These are phyloP conservation scores for Suillus luteus DNA, from an alignment of 768 basidiomycete genomes.

Conservation along the genomic window DNA sequence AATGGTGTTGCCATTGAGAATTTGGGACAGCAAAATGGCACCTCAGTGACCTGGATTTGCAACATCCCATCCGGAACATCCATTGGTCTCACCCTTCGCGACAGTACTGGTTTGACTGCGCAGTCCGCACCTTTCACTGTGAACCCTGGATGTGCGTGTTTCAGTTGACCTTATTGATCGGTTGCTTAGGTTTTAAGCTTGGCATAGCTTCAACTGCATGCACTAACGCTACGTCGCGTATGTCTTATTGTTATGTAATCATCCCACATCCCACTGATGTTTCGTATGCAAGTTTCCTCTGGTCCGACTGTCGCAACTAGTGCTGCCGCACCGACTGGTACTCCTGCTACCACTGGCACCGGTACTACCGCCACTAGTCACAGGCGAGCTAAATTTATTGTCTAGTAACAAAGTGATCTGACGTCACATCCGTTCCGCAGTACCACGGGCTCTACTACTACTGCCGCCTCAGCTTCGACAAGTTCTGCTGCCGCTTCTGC, in stretches of 20 bases:
- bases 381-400: slow-evolving; percentile 22
- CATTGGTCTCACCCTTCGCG: slow-evolving; percentile 63
- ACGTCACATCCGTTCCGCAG: slow-evolving; percentile 12
- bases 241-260: slow-evolving; percentile 20
- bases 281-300: slow-evolving; percentile 24
- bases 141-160: slow-evolving; percentile 48
- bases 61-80: slow-evolving; percentile 53
- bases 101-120: slow-evolving; percentile 50
- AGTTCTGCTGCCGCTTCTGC: slow-evolving; percentile 40
- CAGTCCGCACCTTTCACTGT: slow-evolving; percentile 59
- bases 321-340: slow-evolving; percentile 7
- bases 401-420: slow-evolving; percentile 14
- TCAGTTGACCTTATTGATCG: neutral
- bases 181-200: slow-evolving; percentile 17
- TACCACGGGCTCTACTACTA: slow-evolving; percentile 11
- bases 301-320: slow-evolving; percentile 22
- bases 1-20: slow-evolving; percentile 44
- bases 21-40: slow-evolving; percentile 44
- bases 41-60: slow-evolving; percentile 54
- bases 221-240: slow-evolving; percentile 29
- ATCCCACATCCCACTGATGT: slow-evolving; percentile 18
- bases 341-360: slow-evolving; percentile 8
- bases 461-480: slow-evolving; percentile 32
- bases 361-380: slow-evolving; percentile 1
- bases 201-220: slow-evolving; percentile 39